Percentiles rank a stretch among this genome's conserved stretches.
Evolutionary conservation across 2,329 filamentous ascomycete species (phyloP).

Genomic region (Sordariomycetes sp.): DNA sequence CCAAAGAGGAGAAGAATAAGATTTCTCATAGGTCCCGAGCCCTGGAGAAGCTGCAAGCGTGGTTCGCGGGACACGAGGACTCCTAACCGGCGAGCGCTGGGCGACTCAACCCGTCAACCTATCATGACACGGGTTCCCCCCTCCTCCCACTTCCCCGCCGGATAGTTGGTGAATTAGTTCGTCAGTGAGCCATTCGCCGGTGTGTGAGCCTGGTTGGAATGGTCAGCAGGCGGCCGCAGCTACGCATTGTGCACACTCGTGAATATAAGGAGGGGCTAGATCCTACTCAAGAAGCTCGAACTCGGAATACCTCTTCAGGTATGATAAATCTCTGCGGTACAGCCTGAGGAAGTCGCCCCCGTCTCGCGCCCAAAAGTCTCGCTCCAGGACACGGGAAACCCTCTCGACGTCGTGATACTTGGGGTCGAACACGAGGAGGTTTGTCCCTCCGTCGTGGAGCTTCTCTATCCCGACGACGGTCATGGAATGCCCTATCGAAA

Average conservation of each 20-base stretch:
- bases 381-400: background rate
- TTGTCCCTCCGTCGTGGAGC: conserved; percentile 45
- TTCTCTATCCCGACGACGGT: conserved; percentile 80
- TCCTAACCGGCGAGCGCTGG: background rate
- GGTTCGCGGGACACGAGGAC: conserved; percentile 43
- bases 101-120: background rate
- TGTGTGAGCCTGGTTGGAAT: background rate
- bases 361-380: background rate
- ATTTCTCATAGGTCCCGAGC: conserved; percentile 86
- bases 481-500: conserved; percentile 62
- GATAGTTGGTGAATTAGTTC: background rate
- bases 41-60: conserved; percentile 72
- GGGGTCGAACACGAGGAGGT: conserved; percentile 80
- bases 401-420: conserved; percentile 7
- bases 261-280: conserved; percentile 5
- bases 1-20: conserved; percentile 72
- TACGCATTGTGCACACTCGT: background rate
- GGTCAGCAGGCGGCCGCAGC: background rate
- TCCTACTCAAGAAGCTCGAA: conserved; percentile 67
- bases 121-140: background rate
- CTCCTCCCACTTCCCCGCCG: background rate
- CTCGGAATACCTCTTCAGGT: conserved; percentile 56
- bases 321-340: conserved; percentile 58
- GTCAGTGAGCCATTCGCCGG: background rate
- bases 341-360: conserved; percentile 46